Evolutionary conservation across 768 basidiomycete species (phyloP).

Genomic region (Naganishia vishniacii): DNA sequence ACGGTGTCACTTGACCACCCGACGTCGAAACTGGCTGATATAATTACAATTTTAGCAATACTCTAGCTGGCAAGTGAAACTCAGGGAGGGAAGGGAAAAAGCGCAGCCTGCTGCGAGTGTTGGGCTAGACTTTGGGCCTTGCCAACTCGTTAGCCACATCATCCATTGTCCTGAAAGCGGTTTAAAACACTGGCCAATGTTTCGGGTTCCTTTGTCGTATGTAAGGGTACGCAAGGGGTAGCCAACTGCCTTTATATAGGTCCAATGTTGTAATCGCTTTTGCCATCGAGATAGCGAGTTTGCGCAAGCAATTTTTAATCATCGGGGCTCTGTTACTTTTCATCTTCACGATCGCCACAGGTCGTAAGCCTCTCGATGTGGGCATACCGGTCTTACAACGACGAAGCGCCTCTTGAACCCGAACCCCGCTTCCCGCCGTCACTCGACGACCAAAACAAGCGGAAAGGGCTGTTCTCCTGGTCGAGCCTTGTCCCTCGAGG

Average conservation of each 20-base stretch:
- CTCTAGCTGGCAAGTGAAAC: not conserved
- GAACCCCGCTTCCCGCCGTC: constrained; percentile 2
- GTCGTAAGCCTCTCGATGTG: too few relatives aligned
- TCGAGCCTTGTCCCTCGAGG: not conserved
- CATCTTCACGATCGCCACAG: too few relatives aligned
- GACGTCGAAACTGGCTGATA: not conserved
- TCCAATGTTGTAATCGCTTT: not conserved
- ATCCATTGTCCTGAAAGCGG: too few relatives aligned
- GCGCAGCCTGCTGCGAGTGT: too few relatives aligned
- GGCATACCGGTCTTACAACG: constrained; percentile 22
- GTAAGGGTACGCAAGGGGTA: not conserved
- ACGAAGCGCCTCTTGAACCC: not conserved
- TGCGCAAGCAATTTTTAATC: too few relatives aligned
- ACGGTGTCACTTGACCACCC: not conserved
- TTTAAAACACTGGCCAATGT: too few relatives aligned
- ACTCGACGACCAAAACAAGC: not conserved
- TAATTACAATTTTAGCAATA: not conserved
- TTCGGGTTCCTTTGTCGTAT: not conserved
- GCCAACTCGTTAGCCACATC: too few relatives aligned
- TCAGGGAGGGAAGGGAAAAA: too few relatives aligned
- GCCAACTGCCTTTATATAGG: not conserved
- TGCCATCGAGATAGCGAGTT: too few relatives aligned
- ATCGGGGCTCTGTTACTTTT: too few relatives aligned
- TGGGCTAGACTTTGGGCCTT: too few relatives aligned
- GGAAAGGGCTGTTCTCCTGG: not conserved